A percentile compares a stretch with the other conserved stretches of the same genome.
phyloP scores from a whole-genome alignment of 73 alveolate species.

The Tetrahymena thermophila region DNA sequence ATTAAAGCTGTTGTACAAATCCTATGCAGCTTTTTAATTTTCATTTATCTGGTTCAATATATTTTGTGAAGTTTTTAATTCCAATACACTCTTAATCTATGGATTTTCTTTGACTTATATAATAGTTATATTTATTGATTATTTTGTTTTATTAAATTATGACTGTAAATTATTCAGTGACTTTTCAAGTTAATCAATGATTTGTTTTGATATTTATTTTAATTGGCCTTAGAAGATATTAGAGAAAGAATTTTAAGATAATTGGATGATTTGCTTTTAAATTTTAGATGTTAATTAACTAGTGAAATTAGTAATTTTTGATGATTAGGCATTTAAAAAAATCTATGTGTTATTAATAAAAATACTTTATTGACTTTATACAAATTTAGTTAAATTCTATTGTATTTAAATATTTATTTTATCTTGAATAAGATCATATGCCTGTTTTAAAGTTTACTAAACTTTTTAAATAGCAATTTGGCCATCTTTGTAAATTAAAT shows the following conservation, averaged over 20 bases:
- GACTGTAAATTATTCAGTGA: too few relatives aligned
- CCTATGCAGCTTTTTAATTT: not conserved
- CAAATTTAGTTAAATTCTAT: not conserved
- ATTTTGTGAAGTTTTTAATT: not conserved
- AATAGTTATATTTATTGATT: not conserved
- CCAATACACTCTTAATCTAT: too few relatives aligned
- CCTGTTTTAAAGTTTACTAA: too few relatives aligned
- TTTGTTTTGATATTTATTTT: not conserved
- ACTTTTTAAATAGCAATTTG: not conserved
- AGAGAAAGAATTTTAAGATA: not conserved
- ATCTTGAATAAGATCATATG: not conserved
- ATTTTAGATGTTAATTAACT: not conserved
- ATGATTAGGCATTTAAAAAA: too few relatives aligned
- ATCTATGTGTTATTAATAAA: not conserved
- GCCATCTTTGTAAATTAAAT: not conserved
- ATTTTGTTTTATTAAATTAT: not conserved
- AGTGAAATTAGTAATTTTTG: not conserved
- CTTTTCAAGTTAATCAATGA: not conserved
- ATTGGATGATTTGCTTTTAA: not conserved
- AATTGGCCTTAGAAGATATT: not conserved
- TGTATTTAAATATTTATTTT: too few relatives aligned
- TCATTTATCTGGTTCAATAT: not conserved
- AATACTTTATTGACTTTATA: too few relatives aligned
- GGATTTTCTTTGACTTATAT: too few relatives aligned
- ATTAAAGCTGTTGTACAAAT: not conserved